These are phyloP conservation scores for Claviceps paspali DNA, from an alignment of 2,329 filamentous ascomycete species.

Conservation along the genomic window DNA sequence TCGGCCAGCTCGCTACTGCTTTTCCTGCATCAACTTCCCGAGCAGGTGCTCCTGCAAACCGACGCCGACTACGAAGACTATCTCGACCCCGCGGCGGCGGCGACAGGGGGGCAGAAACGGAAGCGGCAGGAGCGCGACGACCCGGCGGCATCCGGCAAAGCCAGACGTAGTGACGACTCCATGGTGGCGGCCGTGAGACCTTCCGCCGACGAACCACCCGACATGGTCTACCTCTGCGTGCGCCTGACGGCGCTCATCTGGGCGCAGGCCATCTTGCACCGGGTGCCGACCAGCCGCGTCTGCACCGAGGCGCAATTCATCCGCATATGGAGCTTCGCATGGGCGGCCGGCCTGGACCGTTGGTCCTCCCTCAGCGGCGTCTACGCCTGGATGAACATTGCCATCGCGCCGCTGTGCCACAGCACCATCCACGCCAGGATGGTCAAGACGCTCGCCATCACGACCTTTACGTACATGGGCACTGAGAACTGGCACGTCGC, in stretches of 20 bases:
- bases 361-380: constrained; percentile 34
- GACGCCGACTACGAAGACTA: not conserved
- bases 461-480: constrained; percentile 28
- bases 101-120: constrained; percentile 5
- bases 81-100: not conserved
- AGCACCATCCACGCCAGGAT: constrained; percentile 26
- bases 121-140: constrained; percentile 6
- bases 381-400: constrained; percentile 31
- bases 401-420: constrained; percentile 25
- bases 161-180: constrained; percentile 2
- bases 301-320: constrained; percentile 25
- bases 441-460: constrained; percentile 29
- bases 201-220: constrained; percentile 16
- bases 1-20: constrained; percentile 25
- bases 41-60: constrained; percentile 11
- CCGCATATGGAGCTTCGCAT: constrained; percentile 30
- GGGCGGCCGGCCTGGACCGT: constrained; percentile 28
- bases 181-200: too few species aligned
- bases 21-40: constrained; percentile 21
- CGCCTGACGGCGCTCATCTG: constrained; percentile 32
- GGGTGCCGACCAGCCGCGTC: constrained; percentile 25
- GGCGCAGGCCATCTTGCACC: constrained; percentile 27
- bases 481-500: constrained; percentile 34
- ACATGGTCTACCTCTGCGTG: constrained; percentile 31
- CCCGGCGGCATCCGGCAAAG: not conserved